These are phyloP conservation scores for Pezicula neosporulosa DNA, from an alignment of 2,329 filamentous ascomycete species.

Conservation along the genomic window DNA sequence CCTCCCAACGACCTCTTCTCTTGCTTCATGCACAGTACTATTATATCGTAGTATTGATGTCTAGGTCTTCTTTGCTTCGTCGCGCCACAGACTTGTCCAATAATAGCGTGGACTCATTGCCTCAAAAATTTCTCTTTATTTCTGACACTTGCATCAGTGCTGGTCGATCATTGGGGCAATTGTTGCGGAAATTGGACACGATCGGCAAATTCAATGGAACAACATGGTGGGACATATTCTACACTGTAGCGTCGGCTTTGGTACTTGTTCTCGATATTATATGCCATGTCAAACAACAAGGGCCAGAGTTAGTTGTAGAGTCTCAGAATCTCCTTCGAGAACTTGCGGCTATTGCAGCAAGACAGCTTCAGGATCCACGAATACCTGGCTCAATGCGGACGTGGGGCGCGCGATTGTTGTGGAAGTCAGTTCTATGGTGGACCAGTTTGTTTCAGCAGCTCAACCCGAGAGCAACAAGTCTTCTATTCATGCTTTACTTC, in stretches of 20 bases:
- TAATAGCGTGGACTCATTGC: constrained; percentile 24
- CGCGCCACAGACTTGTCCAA: constrained; percentile 27
- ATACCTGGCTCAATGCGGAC: constrained; percentile 35
- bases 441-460: constrained; percentile 7
- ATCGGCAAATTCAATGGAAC: constrained; percentile 35
- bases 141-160: constrained; percentile 34
- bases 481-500: too few species aligned
- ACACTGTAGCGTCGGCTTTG: constrained; percentile 32
- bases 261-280: constrained; percentile 35
- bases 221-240: constrained; percentile 38
- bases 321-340: constrained; percentile 30
- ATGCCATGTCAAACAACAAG: constrained; percentile 22
- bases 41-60: constrained; percentile 35
- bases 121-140: constrained; percentile 26
- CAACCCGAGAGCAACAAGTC: not conserved
- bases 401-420: constrained; percentile 32
- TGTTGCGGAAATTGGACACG: constrained; percentile 32
- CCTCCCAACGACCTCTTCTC: constrained; percentile 33
- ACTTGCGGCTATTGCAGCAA: constrained; percentile 30
- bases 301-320: constrained; percentile 19
- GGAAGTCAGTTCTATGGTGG: constrained; percentile 26
- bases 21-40: constrained; percentile 36
- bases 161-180: constrained; percentile 29
- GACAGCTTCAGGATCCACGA: constrained; percentile 27
- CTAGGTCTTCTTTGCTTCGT: constrained; percentile 34